Base-by-base conservation (phyloP, 1,284 basidiomycete genomes). In the Amylostereum areolatum region DNA sequence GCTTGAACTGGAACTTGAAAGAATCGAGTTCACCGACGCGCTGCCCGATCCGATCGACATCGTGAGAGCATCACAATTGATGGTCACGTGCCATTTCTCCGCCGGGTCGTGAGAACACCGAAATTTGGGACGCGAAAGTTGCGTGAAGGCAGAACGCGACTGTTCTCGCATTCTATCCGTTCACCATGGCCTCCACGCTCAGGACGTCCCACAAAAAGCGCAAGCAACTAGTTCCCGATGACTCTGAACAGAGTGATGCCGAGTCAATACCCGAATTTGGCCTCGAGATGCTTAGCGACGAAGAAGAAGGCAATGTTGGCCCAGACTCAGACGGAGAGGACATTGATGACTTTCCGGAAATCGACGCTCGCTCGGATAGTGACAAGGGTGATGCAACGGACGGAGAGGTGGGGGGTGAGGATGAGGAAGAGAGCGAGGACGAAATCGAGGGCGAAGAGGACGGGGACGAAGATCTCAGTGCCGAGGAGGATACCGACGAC, bases 251-350 rank as follows among this genome's bases (percentile, higher is more conserved):
- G 18, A 66, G 68, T 37, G 73, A 69, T 32, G 65, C 63, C 27
- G 58, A 62, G 9, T 51, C 64, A 43, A 67, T 74, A 55, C 54
- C 68, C 3, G 63, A 71, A 36, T 64, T 59, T 28, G 62, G 66
- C 47, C 66, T 89, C 55, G 84, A 86, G 61, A 83, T 87, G 77
- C 65, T 73, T 54, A 87, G 81, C 59, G 86, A 85, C 60, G 86
- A 87, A 52, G 86, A 88, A 61, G 70, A 67, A 31, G 71, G 66
- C 43, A 74, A 77, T 28, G 73, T 68, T 29, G 71, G 69, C n/a
- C 75, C 73, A 10, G 77, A 69, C 54, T 65, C 53, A 28, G 71
- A 72, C 42, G 67, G 66, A 42, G 66, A 64, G 9, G 71, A 66
- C 43, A 63, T 66, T 10, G 80, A 81, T 40, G 75, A 73, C 42